Conservation (phyloP, 139 green algal species). For the Chlamydomonas sp. region DNA sequence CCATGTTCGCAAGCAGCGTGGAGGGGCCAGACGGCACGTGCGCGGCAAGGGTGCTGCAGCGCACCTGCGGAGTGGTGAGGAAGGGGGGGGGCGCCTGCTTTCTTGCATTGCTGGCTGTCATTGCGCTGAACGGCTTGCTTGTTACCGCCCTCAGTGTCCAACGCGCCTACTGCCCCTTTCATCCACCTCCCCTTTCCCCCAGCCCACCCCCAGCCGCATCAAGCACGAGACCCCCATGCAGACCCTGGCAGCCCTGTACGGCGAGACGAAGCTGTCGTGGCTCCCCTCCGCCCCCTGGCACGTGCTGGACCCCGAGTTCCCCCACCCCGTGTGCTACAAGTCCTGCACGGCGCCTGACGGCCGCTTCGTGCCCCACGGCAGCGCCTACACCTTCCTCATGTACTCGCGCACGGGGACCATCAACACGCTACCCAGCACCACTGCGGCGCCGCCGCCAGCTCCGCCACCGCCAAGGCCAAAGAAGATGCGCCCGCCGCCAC, state of each 20-base stretch:
- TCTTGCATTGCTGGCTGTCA: background rate
- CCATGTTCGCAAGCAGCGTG: conserved; percentile 17
- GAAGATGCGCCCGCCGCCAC: background rate
- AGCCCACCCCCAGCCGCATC: conserved; percentile 9
- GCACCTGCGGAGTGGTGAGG: conserved; percentile 3
- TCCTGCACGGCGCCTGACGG: conserved; percentile 16
- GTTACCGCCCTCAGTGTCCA: too few relatives aligned
- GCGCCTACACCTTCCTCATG: conserved; percentile 5
- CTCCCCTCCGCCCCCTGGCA: background rate
- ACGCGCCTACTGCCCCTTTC: too few relatives aligned
- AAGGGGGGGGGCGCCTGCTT: too few relatives aligned
- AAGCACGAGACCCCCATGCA: background rate
- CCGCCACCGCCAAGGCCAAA: background rate
- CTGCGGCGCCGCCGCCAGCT: background rate
- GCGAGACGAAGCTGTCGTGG: conserved; percentile 8
- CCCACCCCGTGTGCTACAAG: background rate
- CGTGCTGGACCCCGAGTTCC: background rate
- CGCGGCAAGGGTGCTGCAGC: background rate
- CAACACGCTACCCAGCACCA: background rate
- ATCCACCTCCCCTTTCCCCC: background rate
- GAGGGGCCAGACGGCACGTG: background rate
- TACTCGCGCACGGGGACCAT: background rate
- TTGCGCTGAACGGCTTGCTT: background rate
- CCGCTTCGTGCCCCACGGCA: conserved; percentile 6
- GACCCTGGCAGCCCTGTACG: background rate